Conservation (phyloP, 257 asterid genomes). For the Scutellaria baicalensis region DNA sequence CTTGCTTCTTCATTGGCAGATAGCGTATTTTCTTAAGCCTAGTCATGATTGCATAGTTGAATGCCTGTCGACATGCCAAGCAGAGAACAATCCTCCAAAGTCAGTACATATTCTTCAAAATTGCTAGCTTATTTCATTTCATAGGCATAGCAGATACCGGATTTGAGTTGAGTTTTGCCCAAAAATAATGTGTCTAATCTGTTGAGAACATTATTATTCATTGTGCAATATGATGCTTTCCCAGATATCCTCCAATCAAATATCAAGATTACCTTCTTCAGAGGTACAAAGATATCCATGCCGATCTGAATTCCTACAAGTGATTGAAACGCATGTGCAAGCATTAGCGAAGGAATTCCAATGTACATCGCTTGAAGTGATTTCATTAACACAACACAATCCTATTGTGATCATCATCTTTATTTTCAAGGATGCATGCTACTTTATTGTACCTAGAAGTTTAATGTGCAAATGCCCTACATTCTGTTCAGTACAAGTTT, state of each 20-base stretch:
- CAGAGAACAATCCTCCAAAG: constrained; percentile 76
- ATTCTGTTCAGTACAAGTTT: no score
- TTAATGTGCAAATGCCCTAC: no score
- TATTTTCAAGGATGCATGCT: no score
- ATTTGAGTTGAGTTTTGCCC: no score
- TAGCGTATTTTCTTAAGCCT: constrained; percentile 69
- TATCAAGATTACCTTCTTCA: constrained; percentile 52
- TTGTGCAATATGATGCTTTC: constrained; percentile 1
- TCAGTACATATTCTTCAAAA: constrained; percentile 19
- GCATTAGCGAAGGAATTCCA: neutral
- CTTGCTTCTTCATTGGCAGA: constrained; percentile 36
- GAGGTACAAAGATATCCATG: constrained; percentile 64
- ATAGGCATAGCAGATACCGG: no score
- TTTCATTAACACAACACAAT: no score
- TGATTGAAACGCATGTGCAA: constrained; percentile 4
- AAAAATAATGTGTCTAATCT: no score
- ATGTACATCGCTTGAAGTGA: neutral
- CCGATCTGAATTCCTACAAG: constrained; percentile 38
- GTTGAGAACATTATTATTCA: neutral
- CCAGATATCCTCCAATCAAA: constrained; percentile 72
- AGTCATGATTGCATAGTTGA: constrained; percentile 67
- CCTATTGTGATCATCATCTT: no score
- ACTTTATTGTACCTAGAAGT: no score
- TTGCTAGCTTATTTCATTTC: no score
- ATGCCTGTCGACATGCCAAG: constrained; percentile 79